Evolutionary conservation across 2,329 filamentous ascomycete species (phyloP).

Genomic region (Paecilomyces dactylethromorphus): DNA sequence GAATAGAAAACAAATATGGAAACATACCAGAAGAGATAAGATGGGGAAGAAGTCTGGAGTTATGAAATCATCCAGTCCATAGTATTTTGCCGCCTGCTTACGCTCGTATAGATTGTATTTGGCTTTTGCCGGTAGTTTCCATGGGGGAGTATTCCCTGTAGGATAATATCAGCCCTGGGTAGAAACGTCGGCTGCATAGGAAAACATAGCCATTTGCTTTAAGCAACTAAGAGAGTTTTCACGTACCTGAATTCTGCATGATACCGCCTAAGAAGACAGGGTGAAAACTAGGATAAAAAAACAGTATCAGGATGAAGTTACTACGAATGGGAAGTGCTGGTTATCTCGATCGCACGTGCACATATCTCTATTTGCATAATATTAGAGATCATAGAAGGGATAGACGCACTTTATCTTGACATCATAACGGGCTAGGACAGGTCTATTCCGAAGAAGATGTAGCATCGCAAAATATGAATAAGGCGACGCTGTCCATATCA

Average conservation of each 20-base stretch:
- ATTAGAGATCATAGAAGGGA: background rate
- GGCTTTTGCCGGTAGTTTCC: slow-evolving; percentile 63
- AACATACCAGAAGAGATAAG: slow-evolving; percentile 45
- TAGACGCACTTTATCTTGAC: slow-evolving; percentile 59
- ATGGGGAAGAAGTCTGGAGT: slow-evolving; percentile 49
- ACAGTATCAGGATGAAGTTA: background rate
- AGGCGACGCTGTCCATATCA: slow-evolving; percentile 50
- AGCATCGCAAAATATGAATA: slow-evolving; percentile 49
- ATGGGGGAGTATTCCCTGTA: slow-evolving; percentile 69
- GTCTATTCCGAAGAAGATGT: slow-evolving; percentile 52
- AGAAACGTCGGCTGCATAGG: background rate
- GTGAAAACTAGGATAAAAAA: slow-evolving; percentile 50
- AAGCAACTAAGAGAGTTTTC: background rate
- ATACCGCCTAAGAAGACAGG: slow-evolving; percentile 67
- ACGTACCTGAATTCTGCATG: slow-evolving; percentile 52
- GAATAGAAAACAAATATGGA: slow-evolving; percentile 27
- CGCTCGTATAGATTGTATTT: slow-evolving; percentile 48
- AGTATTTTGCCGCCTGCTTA: slow-evolving; percentile 46
- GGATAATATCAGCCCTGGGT: background rate
- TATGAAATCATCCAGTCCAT: slow-evolving; percentile 37
- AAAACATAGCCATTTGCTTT: background rate
- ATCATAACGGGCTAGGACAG: slow-evolving; percentile 49
- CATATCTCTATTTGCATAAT: background rate
- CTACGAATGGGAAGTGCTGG: background rate
- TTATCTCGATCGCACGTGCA: background rate